Conservation (phyloP, 2,329 filamentous ascomycete genomes). For the Chalaropsis ovoidea region DNA sequence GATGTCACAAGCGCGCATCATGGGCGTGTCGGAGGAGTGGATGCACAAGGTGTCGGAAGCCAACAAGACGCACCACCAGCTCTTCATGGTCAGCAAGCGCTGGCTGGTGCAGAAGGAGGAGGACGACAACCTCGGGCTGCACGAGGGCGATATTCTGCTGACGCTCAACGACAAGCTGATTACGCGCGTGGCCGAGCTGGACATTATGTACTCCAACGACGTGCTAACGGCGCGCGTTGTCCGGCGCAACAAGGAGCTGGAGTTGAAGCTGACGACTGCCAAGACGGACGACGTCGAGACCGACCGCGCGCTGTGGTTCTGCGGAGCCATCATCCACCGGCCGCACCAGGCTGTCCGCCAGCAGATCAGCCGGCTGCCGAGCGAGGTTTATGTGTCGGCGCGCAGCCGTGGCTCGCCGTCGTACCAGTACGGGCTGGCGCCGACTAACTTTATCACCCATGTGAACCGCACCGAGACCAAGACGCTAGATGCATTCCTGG, state of each 20-base stretch:
- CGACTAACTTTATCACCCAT: conserved; percentile 94
- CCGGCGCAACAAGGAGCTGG: conserved; percentile 69
- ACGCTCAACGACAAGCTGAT: conserved; percentile 86
- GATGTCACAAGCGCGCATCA: conserved; percentile 92
- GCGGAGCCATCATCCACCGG: conserved; percentile 82
- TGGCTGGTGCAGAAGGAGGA: conserved; percentile 49
- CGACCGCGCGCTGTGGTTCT: conserved; percentile 84
- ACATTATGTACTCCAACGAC: conserved; percentile 91
- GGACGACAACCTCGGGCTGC: conserved; percentile 39
- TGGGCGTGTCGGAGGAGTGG: conserved; percentile 95
- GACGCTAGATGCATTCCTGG: conserved; percentile 69
- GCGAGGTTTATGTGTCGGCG: conserved; percentile 90
- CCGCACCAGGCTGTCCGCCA: conserved; percentile 94
- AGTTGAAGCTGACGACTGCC: conserved; percentile 70
- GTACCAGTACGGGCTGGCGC: conserved; percentile 83
- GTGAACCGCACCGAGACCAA: conserved; percentile 83
- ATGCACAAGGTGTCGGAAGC: conserved; percentile 79
- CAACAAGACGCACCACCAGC: conserved; percentile 85
- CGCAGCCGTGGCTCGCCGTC: conserved; percentile 72
- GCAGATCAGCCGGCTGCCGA: conserved; percentile 93
- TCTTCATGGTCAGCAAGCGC: conserved; percentile 97
- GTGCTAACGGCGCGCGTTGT: conserved; percentile 75
- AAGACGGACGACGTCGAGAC: conserved; percentile 87
- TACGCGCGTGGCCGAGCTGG: conserved; percentile 83
- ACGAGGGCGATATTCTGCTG: conserved; percentile 86